Conservation (phyloP, 257 asterid genomes). For the Coffea canephora region DNA sequence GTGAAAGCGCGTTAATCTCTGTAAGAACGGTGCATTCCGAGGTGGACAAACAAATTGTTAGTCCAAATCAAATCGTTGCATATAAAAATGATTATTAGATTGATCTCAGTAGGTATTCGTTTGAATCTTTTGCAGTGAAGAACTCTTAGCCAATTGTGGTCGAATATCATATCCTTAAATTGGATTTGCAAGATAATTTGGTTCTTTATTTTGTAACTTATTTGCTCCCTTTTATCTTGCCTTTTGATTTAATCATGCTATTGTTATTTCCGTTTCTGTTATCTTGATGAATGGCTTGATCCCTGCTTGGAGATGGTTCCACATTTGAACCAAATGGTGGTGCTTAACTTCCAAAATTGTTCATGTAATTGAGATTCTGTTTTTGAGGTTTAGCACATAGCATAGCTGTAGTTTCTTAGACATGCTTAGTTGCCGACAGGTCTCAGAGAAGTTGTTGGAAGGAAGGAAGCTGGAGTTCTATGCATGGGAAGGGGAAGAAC, state of each 20-base stretch:
- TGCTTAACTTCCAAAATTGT: not conserved
- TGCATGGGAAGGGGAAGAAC: conserved; percentile 74
- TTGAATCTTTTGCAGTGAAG: not conserved
- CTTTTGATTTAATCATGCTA: not conserved
- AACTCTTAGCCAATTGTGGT: not conserved
- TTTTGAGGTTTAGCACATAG: not conserved
- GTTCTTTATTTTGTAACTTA: not conserved
- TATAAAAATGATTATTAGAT: too few relatives aligned
- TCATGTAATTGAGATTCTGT: not conserved
- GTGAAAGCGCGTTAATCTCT: too few relatives aligned
- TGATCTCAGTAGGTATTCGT: not conserved
- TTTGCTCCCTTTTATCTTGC: not conserved
- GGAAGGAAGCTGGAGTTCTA: conserved; percentile 68
- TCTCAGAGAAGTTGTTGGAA: conserved; percentile 47
- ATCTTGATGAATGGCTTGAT: not conserved
- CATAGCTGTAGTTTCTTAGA: not conserved
- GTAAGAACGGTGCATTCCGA: too few relatives aligned
- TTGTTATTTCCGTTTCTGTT: not conserved
- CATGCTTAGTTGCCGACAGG: conserved; percentile 39
- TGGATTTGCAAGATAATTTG: not conserved
- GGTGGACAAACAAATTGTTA: too few relatives aligned
- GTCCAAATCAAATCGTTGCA: too few relatives aligned
- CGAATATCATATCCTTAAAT: not conserved
- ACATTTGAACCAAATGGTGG: not conserved
- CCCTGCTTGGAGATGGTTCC: not conserved